phyloP scores from a whole-genome alignment of 345 rosid species.

The Populus tremula region DNA sequence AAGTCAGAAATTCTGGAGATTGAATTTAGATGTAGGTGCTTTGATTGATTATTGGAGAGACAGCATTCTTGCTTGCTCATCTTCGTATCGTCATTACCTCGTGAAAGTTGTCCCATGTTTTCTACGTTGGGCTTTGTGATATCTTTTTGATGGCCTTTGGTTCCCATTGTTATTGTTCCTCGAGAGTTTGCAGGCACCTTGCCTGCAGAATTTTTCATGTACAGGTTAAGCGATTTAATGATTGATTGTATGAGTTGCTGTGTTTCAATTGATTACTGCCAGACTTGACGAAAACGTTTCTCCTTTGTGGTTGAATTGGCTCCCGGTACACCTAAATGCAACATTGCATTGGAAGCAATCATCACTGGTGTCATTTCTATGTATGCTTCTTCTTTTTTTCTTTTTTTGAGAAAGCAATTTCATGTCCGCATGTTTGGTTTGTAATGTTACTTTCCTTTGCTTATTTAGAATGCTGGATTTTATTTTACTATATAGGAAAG shows the following conservation, averaged over 20 bases:
- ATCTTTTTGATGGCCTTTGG: neutral
- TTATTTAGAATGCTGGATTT: neutral
- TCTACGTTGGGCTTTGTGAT: neutral
- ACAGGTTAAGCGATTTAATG: neutral
- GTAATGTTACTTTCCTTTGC: neutral
- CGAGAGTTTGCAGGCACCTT: neutral
- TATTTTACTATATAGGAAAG: neutral
- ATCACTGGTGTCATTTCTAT: neutral
- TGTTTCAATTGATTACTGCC: neutral
- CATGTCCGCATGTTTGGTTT: neutral
- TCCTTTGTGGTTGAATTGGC: neutral
- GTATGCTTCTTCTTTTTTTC: neutral
- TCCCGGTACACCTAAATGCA: neutral
- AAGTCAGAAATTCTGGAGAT: constrained; percentile 14
- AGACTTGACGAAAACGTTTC: neutral
- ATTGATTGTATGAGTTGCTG: neutral
- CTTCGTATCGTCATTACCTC: neutral
- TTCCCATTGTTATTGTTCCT: neutral
- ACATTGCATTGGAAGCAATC: neutral
- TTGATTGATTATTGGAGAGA: constrained; percentile 12
- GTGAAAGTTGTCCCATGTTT: constrained; percentile 2
- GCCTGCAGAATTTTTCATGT: constrained; percentile 6
- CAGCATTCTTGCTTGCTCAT: constrained; percentile 6
- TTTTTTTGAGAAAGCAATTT: neutral
- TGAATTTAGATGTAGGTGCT: constrained; percentile 6